phyloP scores from a whole-genome alignment of 1,284 basidiomycete species.

The Cryptococcus jaspeensis region DNA sequence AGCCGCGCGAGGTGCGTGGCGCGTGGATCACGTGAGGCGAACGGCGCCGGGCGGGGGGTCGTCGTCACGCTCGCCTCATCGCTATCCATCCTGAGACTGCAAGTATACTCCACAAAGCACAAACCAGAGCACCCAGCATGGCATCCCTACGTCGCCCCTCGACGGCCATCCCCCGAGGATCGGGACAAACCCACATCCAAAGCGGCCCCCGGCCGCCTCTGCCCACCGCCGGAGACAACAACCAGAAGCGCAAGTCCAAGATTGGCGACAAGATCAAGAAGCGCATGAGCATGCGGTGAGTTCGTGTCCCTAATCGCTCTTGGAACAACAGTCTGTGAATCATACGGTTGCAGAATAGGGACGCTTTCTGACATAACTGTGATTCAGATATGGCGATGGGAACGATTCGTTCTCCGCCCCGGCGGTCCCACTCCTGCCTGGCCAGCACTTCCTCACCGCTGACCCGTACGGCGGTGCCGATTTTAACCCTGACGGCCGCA shows the following conservation, averaged over 20 bases:
- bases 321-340: background rate
- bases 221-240: slow-evolving; percentile 18
- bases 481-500: slow-evolving; percentile 17
- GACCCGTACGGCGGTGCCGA: slow-evolving; percentile 38
- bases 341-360: background rate
- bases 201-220: slow-evolving; percentile 17
- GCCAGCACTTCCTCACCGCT: slow-evolving; percentile 24
- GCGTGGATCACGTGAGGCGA: too few species aligned
- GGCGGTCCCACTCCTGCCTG: slow-evolving; percentile 59
- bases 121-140: slow-evolving; percentile 19
- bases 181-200: slow-evolving; percentile 3
- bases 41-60: too few species aligned
- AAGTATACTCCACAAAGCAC: background rate
- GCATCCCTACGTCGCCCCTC: slow-evolving; percentile 37
- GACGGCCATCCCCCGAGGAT: slow-evolving; percentile 13
- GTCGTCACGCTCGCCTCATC: background rate
- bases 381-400: slow-evolving; percentile 32
- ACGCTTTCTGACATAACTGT: background rate
- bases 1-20: too few species aligned
- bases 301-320: background rate
- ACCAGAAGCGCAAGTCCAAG: slow-evolving; percentile 59
- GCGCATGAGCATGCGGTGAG: slow-evolving; percentile 79
- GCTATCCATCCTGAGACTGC: background rate
- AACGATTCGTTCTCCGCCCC: slow-evolving; percentile 13
- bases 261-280: slow-evolving; percentile 93